Percentiles rank a stretch among this genome's conserved stretches.
Evolutionary conservation across 129 eudicot species (phyloP).

Genomic region (Chrysanthemum makinoi): DNA sequence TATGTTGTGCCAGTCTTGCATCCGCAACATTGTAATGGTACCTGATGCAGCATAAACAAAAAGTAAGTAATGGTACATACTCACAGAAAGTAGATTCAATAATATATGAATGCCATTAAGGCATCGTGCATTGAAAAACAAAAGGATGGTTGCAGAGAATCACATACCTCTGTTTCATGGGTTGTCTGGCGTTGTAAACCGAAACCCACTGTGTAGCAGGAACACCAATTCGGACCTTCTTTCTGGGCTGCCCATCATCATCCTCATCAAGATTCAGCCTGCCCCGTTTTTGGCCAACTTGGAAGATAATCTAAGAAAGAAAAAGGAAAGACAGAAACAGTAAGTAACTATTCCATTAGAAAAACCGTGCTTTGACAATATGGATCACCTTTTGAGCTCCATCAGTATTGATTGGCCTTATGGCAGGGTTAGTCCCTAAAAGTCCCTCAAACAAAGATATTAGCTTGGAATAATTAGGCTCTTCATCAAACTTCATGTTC

Average conservation of each 20-base stretch:
- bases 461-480: constrained; percentile 77
- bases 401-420: constrained; percentile 74
- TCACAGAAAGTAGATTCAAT: too few species aligned
- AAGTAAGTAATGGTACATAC: background rate
- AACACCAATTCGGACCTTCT: constrained; percentile 68
- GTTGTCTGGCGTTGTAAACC: constrained; percentile 68
- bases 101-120: too few species aligned
- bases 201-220: constrained; percentile 93
- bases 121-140: too few species aligned
- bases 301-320: constrained; percentile 45
- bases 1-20: constrained; percentile 69
- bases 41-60: constrained; percentile 22
- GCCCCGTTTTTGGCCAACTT: constrained; percentile 77
- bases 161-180: constrained; percentile 57
- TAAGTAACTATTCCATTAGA: background rate
- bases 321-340: constrained; percentile 5
- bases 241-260: constrained; percentile 68
- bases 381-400: constrained; percentile 85
- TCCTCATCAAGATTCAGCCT: constrained; percentile 67
- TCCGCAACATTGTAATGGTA: constrained; percentile 86
- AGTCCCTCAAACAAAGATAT: constrained; percentile 70
- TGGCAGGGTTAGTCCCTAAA: constrained; percentile 63
- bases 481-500: constrained; percentile 89
- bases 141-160: too few species aligned
- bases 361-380: constrained; percentile 2